A percentile compares a stretch with the other conserved stretches of the same genome.
Conservation (phyloP, 192 early-diverging fungal species). For the Coemansia sp. region DNA sequence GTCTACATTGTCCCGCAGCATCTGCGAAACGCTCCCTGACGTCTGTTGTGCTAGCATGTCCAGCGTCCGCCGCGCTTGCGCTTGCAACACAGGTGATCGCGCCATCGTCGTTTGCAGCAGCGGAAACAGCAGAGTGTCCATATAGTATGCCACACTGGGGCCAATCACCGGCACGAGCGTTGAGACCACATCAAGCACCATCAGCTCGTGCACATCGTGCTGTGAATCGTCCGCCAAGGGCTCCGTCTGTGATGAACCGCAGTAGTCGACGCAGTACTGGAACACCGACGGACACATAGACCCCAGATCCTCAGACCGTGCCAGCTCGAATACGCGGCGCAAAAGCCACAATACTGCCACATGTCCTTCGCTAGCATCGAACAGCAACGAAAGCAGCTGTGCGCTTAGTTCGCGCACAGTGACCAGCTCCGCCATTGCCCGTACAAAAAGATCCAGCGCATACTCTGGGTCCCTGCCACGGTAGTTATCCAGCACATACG, state of each 20-base stretch:
- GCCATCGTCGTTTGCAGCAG: constrained; percentile 20
- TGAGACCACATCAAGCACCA: constrained; percentile 28
- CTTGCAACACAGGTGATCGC: constrained; percentile 12
- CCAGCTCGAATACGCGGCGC: background rate
- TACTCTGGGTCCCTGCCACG: constrained; percentile 2
- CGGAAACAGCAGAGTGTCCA: constrained; percentile 43
- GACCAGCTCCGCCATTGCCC: background rate
- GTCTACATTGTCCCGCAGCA: constrained; percentile 38
- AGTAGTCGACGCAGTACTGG: constrained; percentile 25
- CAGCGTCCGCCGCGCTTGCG: constrained; percentile 19
- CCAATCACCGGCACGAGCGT: constrained; percentile 17
- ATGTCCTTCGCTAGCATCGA: background rate
- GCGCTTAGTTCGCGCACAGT: constrained; percentile 7
- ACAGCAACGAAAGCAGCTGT: constrained; percentile 16
- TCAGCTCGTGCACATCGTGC: background rate
- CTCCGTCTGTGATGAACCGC: constrained; percentile 1
- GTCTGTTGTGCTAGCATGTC: constrained; percentile 13
- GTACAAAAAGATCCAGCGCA: constrained; percentile 23
- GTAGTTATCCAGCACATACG: constrained; percentile 25
- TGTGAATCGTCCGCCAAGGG: background rate
- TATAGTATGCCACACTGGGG: constrained; percentile 18
- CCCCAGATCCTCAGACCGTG: background rate
- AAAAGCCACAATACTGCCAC: constrained; percentile 30
- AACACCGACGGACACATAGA: constrained; percentile 14
- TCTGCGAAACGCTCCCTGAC: constrained; percentile 3